Base-by-base conservation (phyloP, 164 flowering plant genomes). In the Tinospora cordifolia region DNA sequence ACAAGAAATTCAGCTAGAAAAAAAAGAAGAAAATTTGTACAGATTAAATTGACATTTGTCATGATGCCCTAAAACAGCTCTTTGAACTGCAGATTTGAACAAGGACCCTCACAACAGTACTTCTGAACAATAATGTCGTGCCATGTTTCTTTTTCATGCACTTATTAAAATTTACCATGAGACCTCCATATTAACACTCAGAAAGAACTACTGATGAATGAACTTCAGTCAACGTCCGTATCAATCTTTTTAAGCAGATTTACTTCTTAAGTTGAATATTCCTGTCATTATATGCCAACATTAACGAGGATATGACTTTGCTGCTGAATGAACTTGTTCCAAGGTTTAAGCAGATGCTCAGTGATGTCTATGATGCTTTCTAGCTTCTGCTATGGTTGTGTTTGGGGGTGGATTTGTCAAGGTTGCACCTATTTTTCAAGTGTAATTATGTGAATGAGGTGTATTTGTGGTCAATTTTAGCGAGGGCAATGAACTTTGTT, bases 21-120 rank as follows among this genome's bases (percentile, higher is more conserved):
- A 11, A 3, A 47, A 11, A 15, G 1, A 13, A 59, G 36, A 49
- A 60, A 49, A 70, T 65, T 10, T 44, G 14, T 27, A 57, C 51
- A 46, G 63, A 17, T 67, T 51, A 25, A 66, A 69, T 15, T 72
- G 40, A 62, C 69, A 66, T 47, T 47, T 54, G 4, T 30, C 22
- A 22, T 58, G 26, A 22, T 58, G 26, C 62, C 25, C 47, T 22
- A 21, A 58, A 54, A 30, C 36, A 58, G 62, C 13, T 21, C 54
- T 21, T 22, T 54, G 59, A 21, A 54, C 54, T 15, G 17, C 47
- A 44, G 47, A 54, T 54, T 11, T 60, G 30, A 24, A 60, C 63
- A 60, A 25, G 63, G 63, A 60, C 36, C 30, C 63, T 26, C 34
- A 24, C 34, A 25, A 60, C 60, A 44, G 10, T 54, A 7, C 24